A percentile compares a stretch with the other conserved stretches of the same genome.
Evolutionary conservation across 1,139 yeast species (phyloP).

Genomic region (Blastobotrys serpentis): DNA sequence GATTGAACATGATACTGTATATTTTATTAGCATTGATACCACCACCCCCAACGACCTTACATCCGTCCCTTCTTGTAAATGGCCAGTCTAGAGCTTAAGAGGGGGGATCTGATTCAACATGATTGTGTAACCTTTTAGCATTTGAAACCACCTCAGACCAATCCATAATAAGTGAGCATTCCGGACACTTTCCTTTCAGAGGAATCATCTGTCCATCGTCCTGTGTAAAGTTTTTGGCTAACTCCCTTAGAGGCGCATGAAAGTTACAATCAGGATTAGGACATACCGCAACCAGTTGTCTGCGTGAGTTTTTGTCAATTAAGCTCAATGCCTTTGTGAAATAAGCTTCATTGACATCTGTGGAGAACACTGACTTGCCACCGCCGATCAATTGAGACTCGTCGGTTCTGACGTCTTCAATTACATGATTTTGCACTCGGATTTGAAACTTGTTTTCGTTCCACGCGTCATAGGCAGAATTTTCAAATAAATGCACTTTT

Average conservation of each 20-base stretch:
- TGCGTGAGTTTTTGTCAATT: neutral
- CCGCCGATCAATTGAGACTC: constrained; percentile 23
- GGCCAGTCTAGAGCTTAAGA: too few relatives aligned
- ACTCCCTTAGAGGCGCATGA: constrained; percentile 14
- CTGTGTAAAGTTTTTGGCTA: constrained; percentile 18
- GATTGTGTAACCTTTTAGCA: constrained; percentile 8
- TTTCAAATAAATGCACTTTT: constrained; percentile 30
- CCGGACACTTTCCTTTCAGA: constrained; percentile 20
- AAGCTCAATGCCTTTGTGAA: constrained; percentile 10
- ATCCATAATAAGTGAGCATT: constrained; percentile 14
- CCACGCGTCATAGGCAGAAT: constrained; percentile 28
- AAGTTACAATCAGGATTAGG: neutral
- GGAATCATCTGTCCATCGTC: constrained; percentile 20
- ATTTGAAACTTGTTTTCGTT: constrained; percentile 28
- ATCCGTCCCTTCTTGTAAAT: too few relatives aligned
- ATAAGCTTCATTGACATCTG: constrained; percentile 8
- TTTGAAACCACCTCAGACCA: constrained; percentile 21
- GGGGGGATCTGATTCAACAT: neutral
- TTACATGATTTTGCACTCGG: constrained; percentile 11
- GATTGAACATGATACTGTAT: neutral
- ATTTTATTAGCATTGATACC: too few relatives aligned
- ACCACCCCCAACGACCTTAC: too few relatives aligned
- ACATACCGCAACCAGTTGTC: constrained; percentile 16
- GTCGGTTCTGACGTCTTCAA: constrained; percentile 20
- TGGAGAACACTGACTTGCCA: constrained; percentile 15